These are phyloP conservation scores for Cercospora zeina DNA, from an alignment of 2,329 filamentous ascomycete species.

Conservation along the genomic window DNA sequence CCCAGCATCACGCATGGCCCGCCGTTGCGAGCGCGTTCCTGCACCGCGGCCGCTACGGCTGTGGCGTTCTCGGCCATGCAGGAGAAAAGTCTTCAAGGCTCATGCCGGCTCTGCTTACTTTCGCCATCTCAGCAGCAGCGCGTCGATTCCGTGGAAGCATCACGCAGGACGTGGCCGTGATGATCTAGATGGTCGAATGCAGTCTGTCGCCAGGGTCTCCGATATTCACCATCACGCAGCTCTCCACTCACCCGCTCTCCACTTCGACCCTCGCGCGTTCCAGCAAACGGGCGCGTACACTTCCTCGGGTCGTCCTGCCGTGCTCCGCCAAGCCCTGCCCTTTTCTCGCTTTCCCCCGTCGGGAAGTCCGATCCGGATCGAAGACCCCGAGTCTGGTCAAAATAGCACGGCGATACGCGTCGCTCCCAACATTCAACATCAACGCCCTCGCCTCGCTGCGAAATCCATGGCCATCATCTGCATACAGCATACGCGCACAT, in stretches of 20 bases:
- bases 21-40: slow-evolving; percentile 7
- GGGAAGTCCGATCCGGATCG: slow-evolving; percentile 8
- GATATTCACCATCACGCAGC: neutral
- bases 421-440: slow-evolving; percentile 7
- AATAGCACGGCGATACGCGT: slow-evolving; percentile 11
- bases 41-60: slow-evolving; percentile 8
- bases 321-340: neutral
- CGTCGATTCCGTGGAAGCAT: too few relatives aligned
- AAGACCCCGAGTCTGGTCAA: neutral
- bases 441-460: neutral
- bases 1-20: neutral
- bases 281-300: neutral
- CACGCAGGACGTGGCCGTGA: too few relatives aligned
- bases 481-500: neutral
- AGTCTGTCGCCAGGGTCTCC: too few relatives aligned
- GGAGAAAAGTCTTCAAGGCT: slow-evolving; percentile 8
- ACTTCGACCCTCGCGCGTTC: neutral
- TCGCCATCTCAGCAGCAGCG: too few relatives aligned
- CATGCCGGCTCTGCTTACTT: slow-evolving; percentile 1
- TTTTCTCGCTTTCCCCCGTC: neutral
- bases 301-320: neutral
- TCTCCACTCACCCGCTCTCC: neutral
- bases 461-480: neutral
- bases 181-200: too few relatives aligned
- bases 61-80: slow-evolving; percentile 5